A percentile compares a stretch with the other conserved stretches of the same genome.
Conservation (phyloP, 495 filamentous ascomycete genomes). For the Tuber melanosporum region DNA sequence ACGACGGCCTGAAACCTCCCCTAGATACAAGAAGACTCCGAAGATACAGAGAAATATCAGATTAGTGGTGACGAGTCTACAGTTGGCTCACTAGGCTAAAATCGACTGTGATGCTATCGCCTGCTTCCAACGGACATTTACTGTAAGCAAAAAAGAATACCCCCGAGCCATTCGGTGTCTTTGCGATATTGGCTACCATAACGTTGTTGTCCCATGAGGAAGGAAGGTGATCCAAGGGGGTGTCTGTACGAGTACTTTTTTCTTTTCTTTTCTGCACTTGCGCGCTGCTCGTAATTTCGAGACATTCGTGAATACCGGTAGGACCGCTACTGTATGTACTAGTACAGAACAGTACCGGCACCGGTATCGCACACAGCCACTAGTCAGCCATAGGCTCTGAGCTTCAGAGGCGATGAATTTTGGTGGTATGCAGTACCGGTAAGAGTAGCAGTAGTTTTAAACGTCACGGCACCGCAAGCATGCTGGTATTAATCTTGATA, state of each 20-base stretch:
- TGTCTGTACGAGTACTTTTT: background rate
- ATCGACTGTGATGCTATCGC: background rate
- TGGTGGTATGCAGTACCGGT: background rate
- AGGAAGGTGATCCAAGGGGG: background rate
- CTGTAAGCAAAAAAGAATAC: background rate
- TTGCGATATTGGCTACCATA: background rate
- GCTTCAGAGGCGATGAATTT: background rate
- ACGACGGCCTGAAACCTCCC: conserved; percentile 28
- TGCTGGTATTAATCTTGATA: background rate
- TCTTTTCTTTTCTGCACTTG: background rate
- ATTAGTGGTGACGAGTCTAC: background rate
- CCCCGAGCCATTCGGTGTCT: background rate
- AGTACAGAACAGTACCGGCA: no score
- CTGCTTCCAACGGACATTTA: background rate
- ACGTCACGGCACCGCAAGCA: background rate
- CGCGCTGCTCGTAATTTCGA: background rate
- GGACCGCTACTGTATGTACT: background rate
- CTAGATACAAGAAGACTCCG: background rate
- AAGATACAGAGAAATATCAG: background rate
- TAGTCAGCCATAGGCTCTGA: background rate
- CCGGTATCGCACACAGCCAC: background rate
- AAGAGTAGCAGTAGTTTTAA: background rate
- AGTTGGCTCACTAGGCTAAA: background rate
- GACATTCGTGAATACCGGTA: background rate
- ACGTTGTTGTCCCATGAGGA: background rate